These are phyloP conservation scores for Trypanosoma brucei DNA, from an alignment of 208 protist species.

Conservation along the genomic window DNA sequence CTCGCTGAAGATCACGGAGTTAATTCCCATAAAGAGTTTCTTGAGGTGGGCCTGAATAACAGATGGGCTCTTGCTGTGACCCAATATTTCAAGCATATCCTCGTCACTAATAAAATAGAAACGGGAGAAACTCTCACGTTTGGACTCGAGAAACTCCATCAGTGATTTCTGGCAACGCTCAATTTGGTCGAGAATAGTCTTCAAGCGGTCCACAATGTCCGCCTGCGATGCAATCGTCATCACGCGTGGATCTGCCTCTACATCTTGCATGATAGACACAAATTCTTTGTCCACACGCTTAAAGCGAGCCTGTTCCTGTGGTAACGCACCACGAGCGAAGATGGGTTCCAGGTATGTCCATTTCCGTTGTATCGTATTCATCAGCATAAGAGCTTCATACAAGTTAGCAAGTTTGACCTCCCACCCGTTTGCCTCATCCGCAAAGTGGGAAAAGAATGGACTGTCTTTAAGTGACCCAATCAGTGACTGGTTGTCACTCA, in stretches of 20 bases:
- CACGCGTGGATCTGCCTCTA: constrained; percentile 90
- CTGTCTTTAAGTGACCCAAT: constrained; percentile 95
- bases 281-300: constrained; percentile 96
- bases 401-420: constrained; percentile 89
- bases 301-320: constrained; percentile 95
- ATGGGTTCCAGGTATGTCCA: constrained; percentile 98
- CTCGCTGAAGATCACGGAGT: constrained; percentile 77
- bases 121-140: constrained; percentile 91
- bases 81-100: constrained; percentile 97
- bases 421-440: constrained; percentile 87
- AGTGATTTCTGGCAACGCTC: constrained; percentile 96
- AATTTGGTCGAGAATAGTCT: constrained; percentile 92
- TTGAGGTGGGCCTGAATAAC: constrained; percentile 91
- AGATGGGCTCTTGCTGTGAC: constrained; percentile 88
- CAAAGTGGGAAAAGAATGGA: constrained; percentile 91
- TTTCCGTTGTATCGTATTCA: constrained; percentile 96
- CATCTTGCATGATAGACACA: constrained; percentile 80
- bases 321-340: constrained; percentile 94
- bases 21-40: constrained; percentile 94
- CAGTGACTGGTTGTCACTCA: constrained; percentile 95
- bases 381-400: constrained; percentile 65
- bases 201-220: constrained; percentile 84
- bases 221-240: constrained; percentile 81
- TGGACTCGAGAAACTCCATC: constrained; percentile 96
- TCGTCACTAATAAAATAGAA: constrained; percentile 99